Evolutionary conservation across 257 asterid species (phyloP).

Genomic region (Solanum neorickii): DNA sequence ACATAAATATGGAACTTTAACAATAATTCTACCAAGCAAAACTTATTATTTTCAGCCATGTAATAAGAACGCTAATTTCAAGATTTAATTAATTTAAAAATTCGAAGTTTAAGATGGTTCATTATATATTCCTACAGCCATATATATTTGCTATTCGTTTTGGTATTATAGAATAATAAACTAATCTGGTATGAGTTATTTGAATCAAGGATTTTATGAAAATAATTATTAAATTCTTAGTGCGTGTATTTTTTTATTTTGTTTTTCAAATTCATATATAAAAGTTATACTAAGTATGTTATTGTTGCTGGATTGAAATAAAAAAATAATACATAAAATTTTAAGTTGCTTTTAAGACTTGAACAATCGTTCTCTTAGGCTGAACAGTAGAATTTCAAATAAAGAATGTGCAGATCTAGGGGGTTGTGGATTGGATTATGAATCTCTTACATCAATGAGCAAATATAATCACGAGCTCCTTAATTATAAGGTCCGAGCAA

Average conservation of each 20-base stretch:
- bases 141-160: not conserved
- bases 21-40: not conserved
- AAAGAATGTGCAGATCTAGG: too few species aligned
- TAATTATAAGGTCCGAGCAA: not conserved
- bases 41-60: not conserved
- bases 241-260: not conserved
- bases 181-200: not conserved
- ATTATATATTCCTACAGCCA: not conserved
- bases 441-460: not conserved
- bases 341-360: not conserved
- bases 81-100: not conserved
- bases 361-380: not conserved
- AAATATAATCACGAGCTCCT: not conserved
- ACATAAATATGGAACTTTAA: not conserved
- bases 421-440: not conserved
- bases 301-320: not conserved
- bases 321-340: not conserved
- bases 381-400: not conserved
- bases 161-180: not conserved
- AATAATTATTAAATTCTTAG: not conserved
- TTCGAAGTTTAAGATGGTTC: not conserved
- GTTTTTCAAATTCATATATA: not conserved
- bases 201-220: not conserved
- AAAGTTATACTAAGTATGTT: not conserved
- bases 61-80: not conserved